A percentile compares a stretch with the other conserved stretches of the same genome.
phyloP scores from a whole-genome alignment of 2,329 filamentous ascomycete species.

The Colletotrichum somersetense region DNA sequence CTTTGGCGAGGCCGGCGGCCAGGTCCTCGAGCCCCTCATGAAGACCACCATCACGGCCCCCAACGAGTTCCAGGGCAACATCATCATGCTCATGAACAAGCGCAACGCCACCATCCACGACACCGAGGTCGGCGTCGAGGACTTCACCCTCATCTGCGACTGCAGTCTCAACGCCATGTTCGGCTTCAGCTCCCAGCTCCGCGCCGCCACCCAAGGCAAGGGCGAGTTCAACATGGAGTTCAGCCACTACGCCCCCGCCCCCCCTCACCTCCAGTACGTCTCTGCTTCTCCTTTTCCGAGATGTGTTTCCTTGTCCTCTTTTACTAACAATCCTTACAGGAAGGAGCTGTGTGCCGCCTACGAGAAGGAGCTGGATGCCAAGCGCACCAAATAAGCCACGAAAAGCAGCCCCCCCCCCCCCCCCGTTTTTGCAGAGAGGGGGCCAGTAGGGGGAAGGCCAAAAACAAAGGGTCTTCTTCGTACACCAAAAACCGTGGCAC shows the following conservation, averaged over 20 bases:
- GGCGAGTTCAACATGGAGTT: constrained; percentile 99
- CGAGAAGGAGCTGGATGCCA: constrained; percentile 69
- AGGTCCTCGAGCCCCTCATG: constrained; percentile 96
- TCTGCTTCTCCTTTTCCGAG: constrained; percentile 24
- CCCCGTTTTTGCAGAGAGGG: neutral
- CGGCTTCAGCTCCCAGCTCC: constrained; percentile 90
- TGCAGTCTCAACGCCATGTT: constrained; percentile 98
- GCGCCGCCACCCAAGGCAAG: constrained; percentile 96
- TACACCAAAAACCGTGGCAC: constrained; percentile 17
- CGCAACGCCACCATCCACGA: constrained; percentile 94
- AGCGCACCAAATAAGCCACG: constrained; percentile 63
- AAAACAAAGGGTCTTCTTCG: neutral
- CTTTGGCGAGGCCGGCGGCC: constrained; percentile 83
- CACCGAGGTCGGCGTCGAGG: constrained; percentile 92
- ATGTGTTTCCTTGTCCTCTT: neutral
- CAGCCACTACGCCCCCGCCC: constrained; percentile 91
- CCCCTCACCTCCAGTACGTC: constrained; percentile 88
- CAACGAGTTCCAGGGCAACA: constrained; percentile 96
- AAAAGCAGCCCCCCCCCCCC: neutral
- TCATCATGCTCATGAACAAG: constrained; percentile 97
- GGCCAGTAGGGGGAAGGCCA: no score
- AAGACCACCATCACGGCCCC: constrained; percentile 97
- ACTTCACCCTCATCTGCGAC: constrained; percentile 93
- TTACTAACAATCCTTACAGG: constrained; percentile 53
- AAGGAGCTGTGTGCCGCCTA: constrained; percentile 72